Conservation (phyloP, 1,284 basidiomycete species). For the Rhizoctonia solani region DNA sequence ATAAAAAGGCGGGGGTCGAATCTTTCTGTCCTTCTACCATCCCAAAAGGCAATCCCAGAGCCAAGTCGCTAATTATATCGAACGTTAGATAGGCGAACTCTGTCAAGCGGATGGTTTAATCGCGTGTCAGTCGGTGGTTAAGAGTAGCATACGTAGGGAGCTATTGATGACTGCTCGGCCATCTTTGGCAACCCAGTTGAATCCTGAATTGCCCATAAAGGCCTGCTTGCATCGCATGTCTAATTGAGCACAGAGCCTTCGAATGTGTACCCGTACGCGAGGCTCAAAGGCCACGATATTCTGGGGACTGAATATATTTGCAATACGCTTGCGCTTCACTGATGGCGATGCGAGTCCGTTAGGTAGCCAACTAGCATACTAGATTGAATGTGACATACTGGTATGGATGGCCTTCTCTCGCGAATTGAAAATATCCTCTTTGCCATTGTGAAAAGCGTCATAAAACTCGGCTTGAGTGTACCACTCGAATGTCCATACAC, state of each 20-base stretch:
- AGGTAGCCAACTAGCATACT: background rate
- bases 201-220: conserved; percentile 48
- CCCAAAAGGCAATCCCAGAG: conserved; percentile 52
- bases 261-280: background rate
- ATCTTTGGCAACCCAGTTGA: background rate
- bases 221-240: background rate
- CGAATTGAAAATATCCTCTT: background rate
- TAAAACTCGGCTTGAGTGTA: background rate
- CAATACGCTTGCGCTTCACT: background rate
- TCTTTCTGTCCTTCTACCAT: conserved; percentile 47
- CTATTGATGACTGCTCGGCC: background rate
- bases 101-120: background rate
- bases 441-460: background rate
- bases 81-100: conserved; percentile 54
- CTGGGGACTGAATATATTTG: background rate
- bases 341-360: background rate
- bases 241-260: background rate
- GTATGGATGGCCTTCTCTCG: background rate
- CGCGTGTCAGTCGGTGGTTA: background rate
- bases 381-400: background rate
- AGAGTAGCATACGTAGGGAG: background rate
- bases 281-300: conserved; percentile 1
- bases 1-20: background rate
- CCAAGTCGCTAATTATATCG: conserved; percentile 51
- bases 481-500: background rate